phyloP scores from a whole-genome alignment of 306 rosid genomes.

The Acacia acuminata region DNA sequence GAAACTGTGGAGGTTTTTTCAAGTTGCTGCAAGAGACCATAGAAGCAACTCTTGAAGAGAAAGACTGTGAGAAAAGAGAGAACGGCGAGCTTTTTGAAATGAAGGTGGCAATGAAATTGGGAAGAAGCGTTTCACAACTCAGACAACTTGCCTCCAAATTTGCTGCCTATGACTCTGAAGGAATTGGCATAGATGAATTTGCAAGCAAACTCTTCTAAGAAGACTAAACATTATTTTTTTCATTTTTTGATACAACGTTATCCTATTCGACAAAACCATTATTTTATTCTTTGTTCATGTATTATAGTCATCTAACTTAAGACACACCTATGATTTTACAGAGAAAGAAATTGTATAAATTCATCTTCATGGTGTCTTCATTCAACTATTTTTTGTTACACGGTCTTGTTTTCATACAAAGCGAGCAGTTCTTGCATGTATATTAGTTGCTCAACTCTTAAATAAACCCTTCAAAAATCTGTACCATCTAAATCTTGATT shows the following conservation, averaged over 20 bases:
- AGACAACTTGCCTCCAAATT: constrained; percentile 46
- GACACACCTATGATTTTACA: background rate
- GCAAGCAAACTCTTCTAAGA: constrained; percentile 41
- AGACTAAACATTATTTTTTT: background rate
- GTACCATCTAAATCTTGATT: too few relatives aligned
- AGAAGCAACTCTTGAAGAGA: background rate
- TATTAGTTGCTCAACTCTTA: background rate
- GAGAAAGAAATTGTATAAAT: background rate
- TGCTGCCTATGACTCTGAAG: constrained; percentile 33
- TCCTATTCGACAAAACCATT: background rate
- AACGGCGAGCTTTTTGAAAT: constrained; percentile 20
- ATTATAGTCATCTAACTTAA: background rate
- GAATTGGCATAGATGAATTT: constrained; percentile 45
- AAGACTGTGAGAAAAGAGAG: background rate
- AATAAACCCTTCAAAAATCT: too few relatives aligned
- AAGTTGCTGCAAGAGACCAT: background rate
- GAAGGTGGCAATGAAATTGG: constrained; percentile 59
- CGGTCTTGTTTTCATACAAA: background rate
- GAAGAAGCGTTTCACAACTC: constrained; percentile 57
- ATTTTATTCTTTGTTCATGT: background rate
- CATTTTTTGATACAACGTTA: background rate
- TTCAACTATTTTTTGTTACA: too few relatives aligned
- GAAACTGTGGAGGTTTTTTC: constrained; percentile 4
- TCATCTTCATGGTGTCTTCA: background rate
- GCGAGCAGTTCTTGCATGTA: background rate